These are phyloP conservation scores for Amborella trichopoda DNA, from an alignment of 164 flowering plant genomes.

Conservation along the genomic window DNA sequence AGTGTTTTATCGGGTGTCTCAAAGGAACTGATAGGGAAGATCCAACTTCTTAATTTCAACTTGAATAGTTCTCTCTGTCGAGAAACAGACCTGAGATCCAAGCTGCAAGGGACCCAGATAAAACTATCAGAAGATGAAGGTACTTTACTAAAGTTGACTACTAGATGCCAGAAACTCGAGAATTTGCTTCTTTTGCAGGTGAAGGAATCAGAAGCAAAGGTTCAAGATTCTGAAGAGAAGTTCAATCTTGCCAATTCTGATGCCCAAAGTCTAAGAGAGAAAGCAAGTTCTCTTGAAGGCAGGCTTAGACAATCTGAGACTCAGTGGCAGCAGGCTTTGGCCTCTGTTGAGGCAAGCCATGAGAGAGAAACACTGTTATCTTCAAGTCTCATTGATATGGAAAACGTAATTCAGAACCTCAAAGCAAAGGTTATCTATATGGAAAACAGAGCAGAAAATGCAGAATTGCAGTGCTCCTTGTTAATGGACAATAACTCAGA, in stretches of 20 bases:
- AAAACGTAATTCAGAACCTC: constrained; percentile 23
- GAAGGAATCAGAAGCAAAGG: constrained; percentile 17
- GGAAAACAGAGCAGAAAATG: constrained; percentile 35
- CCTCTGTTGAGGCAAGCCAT: constrained; percentile 22
- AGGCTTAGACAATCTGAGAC: constrained; percentile 29
- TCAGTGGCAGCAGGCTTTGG: constrained; percentile 18
- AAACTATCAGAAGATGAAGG: constrained; percentile 22
- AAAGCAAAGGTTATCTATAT: constrained; percentile 27
- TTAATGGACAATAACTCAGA: constrained; percentile 37
- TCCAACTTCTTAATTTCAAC: constrained; percentile 46
- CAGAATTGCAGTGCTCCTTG: constrained; percentile 32
- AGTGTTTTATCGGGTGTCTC: constrained; percentile 47
- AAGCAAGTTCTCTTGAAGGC: constrained; percentile 33
- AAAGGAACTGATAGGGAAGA: constrained; percentile 39
- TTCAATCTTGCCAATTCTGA: constrained; percentile 26
- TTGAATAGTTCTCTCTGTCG: constrained; percentile 34
- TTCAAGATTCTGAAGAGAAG: constrained; percentile 28
- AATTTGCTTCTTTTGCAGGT: constrained; percentile 12
- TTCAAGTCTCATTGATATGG: constrained; percentile 30
- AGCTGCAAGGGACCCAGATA: constrained; percentile 23
- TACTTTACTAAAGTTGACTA: constrained; percentile 19
- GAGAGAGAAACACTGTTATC: constrained; percentile 13
- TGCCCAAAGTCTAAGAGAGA: constrained; percentile 25
- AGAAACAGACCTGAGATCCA: constrained; percentile 36
- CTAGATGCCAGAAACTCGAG: constrained; percentile 12